Conservation (phyloP, 345 rosid species). For the Eucalyptus polybractea region DNA sequence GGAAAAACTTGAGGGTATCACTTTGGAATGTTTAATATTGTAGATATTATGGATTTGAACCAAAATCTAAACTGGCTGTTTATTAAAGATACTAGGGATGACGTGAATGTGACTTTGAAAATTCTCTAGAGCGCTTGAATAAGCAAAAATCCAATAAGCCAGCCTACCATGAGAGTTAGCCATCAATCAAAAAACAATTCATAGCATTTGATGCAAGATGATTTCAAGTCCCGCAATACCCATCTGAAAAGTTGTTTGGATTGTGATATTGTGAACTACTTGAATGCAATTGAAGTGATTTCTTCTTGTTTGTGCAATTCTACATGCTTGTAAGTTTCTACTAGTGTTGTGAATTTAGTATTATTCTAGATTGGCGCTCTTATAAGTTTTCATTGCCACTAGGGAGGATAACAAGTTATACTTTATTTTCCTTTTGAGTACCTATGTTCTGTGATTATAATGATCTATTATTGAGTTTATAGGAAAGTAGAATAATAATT, state of each 20-base stretch:
- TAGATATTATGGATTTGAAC: too few relatives aligned
- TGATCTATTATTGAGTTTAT: neutral
- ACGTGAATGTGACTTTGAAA: neutral
- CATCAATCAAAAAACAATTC: neutral
- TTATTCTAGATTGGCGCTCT: neutral
- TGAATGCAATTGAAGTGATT: neutral
- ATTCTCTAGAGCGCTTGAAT: rapidly evolving
- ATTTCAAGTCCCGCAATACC: too few relatives aligned
- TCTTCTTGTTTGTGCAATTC: neutral
- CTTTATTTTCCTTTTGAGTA: neutral
- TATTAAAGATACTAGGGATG: too few relatives aligned
- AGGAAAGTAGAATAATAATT: neutral
- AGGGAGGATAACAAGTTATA: rapidly evolving
- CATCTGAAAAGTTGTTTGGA: rapidly evolving
- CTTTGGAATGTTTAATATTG: too few relatives aligned
- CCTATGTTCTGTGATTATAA: neutral
- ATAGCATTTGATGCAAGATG: too few relatives aligned
- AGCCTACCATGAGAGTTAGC: rapidly evolving
- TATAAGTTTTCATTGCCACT: neutral
- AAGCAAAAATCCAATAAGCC: too few relatives aligned
- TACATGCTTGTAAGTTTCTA: rapidly evolving
- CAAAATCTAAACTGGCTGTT: too few relatives aligned
- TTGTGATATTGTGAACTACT: neutral
- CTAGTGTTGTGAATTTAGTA: rapidly evolving
- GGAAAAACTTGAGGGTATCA: too few relatives aligned